These are phyloP conservation scores for Pseudognaphalium luteoalbum DNA, from an alignment of 129 eudicot species.

Conservation along the genomic window DNA sequence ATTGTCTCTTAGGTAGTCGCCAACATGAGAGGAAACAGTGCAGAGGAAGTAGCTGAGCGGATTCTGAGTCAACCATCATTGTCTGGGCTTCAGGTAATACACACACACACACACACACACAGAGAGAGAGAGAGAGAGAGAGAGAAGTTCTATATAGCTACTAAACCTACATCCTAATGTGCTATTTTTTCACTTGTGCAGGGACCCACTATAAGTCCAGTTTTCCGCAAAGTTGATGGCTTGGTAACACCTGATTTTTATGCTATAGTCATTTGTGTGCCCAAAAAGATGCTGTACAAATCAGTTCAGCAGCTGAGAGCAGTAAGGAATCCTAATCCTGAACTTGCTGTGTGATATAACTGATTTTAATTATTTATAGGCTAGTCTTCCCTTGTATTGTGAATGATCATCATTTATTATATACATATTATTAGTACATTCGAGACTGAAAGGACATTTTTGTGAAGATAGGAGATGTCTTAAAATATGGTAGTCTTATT, in stretches of 20 bases:
- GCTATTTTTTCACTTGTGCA: constrained; percentile 27
- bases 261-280: constrained; percentile 94
- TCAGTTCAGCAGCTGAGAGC: constrained; percentile 88
- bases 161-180: constrained; percentile 14
- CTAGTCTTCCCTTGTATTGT: neutral
- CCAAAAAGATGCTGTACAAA: constrained; percentile 73
- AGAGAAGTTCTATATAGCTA: neutral
- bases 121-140: too few relatives aligned
- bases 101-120: too few relatives aligned
- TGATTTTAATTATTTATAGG: neutral
- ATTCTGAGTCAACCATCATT: constrained; percentile 74
- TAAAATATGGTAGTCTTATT: neutral
- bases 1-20: constrained; percentile 72
- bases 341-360: constrained; percentile 6
- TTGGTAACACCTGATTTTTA: constrained; percentile 56
- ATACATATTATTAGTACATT: neutral
- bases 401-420: constrained; percentile 7
- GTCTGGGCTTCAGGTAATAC: constrained; percentile 84
- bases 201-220: constrained; percentile 97
- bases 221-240: constrained; percentile 64
- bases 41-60: constrained; percentile 87
- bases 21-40: constrained; percentile 90
- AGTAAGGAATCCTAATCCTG: constrained; percentile 40
- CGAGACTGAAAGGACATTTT: neutral
- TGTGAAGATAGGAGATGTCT: neutral